Percentiles rank a stretch among this genome's conserved stretches.
phyloP scores from a whole-genome alignment of 805 yeast species.

The Pichia phayaonensis region DNA sequence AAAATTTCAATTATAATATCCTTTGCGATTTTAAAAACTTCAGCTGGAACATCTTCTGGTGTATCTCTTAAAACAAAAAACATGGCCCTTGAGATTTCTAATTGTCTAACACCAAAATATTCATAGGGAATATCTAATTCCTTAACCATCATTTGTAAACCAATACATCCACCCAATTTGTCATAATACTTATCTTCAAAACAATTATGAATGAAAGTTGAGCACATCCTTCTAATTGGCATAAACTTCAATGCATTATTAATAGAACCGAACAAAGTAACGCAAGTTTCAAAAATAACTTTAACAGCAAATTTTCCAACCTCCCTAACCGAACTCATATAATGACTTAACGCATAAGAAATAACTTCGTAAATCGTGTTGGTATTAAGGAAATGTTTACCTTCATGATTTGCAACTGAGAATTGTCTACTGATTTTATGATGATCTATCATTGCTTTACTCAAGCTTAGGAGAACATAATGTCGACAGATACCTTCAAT shows the following conservation, averaged over 20 bases:
- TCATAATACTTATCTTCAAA: conserved; percentile 82
- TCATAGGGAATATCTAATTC: conserved; percentile 59
- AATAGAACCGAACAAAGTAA: conserved; percentile 55
- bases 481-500: conserved; percentile 69
- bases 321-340: conserved; percentile 59
- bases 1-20: conserved; percentile 57
- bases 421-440: conserved; percentile 63
- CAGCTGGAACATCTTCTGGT: conserved; percentile 78
- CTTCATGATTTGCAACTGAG: conserved; percentile 73
- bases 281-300: conserved; percentile 52
- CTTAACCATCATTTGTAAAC: conserved; percentile 64
- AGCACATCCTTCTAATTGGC: conserved; percentile 65
- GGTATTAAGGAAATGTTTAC: conserved; percentile 60
- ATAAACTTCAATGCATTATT: conserved; percentile 67
- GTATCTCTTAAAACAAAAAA: conserved; percentile 88
- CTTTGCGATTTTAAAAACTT: conserved; percentile 66
- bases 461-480: conserved; percentile 68
- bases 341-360: conserved; percentile 71
- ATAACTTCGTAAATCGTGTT: conserved; percentile 67
- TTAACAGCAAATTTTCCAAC: conserved; percentile 65
- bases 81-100: conserved; percentile 79
- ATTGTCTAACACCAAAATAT: conserved; percentile 72
- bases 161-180: conserved; percentile 84
- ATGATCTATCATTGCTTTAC: conserved; percentile 62
- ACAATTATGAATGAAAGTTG: conserved; percentile 83